Evolutionary conservation across 1,284 basidiomycete genomes (phyloP).

Genomic region (Austroboletus novae-zelandiae): DNA sequence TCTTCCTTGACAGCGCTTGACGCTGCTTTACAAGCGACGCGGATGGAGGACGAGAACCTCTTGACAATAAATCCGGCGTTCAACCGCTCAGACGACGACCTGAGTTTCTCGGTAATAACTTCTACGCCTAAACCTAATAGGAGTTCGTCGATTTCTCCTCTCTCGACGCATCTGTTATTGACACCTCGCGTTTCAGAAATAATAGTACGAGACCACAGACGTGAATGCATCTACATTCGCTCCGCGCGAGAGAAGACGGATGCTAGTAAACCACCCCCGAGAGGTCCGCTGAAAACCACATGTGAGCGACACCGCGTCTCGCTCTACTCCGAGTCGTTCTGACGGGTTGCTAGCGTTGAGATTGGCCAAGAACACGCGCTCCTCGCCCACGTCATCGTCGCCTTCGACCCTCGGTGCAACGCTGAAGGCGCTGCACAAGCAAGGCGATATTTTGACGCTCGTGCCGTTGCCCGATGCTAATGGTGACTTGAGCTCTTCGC

Average conservation of each 20-base stretch:
- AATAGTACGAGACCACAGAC: background rate
- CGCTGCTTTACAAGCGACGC: conserved; percentile 8
- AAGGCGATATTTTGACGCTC: conserved; percentile 6
- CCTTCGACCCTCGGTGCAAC: conserved; percentile 4
- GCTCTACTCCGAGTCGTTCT: background rate
- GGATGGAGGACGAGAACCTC: background rate
- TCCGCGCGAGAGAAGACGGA: background rate
- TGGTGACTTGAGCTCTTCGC: conserved; percentile 5
- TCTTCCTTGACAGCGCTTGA: conserved; percentile 12
- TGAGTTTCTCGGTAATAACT: conserved; percentile 8
- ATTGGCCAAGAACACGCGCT: background rate
- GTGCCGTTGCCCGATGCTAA: background rate
- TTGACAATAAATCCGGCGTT: conserved; percentile 1
- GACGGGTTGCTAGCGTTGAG: conserved; percentile 4
- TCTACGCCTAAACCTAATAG: background rate
- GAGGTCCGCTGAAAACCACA: conserved; percentile 1
- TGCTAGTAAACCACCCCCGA: background rate
- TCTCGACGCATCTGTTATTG: background rate
- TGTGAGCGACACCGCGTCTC: conserved; percentile 2
- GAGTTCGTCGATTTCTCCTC: conserved; percentile 5
- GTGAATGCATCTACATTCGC: background rate
- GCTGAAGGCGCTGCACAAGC: background rate
- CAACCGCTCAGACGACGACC: conserved; percentile 1
- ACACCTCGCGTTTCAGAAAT: background rate
- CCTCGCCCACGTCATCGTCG: conserved; percentile 7